phyloP scores from a whole-genome alignment of 164 flowering plant species.

The Dillenia turbinata region DNA sequence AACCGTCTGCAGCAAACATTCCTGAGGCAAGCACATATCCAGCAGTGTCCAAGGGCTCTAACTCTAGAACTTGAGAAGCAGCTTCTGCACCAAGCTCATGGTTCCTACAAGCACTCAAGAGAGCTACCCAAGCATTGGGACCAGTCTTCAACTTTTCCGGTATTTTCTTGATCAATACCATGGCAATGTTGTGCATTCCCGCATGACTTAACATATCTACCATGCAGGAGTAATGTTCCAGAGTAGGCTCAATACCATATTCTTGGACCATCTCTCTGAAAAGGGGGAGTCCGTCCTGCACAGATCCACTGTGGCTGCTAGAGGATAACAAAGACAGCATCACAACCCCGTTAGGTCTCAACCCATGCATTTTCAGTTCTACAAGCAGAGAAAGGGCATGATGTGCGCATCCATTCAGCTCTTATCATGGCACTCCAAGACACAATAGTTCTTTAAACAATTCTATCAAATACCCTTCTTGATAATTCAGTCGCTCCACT shows the following conservation, averaged over 20 bases:
- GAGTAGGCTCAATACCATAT: constrained; percentile 29
- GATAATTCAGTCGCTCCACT: constrained; percentile 67
- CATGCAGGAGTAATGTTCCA: constrained; percentile 76
- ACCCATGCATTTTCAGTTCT: constrained; percentile 45
- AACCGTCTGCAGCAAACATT: constrained; percentile 55
- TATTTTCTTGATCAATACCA: constrained; percentile 45
- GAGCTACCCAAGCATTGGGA: constrained; percentile 64
- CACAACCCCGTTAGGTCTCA: constrained; percentile 64
- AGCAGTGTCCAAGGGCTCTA: constrained; percentile 64
- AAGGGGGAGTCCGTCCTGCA: constrained; percentile 57
- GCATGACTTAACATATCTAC: constrained; percentile 80
- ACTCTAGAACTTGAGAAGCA: constrained; percentile 43
- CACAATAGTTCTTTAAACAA: constrained; percentile 44
- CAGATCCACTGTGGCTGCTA: constrained; percentile 79
- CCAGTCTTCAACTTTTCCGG: constrained; percentile 34
- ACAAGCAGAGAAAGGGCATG: constrained; percentile 51
- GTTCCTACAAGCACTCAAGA: constrained; percentile 72
- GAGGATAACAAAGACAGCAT: constrained; percentile 65
- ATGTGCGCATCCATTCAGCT: constrained; percentile 52
- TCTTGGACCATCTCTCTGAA: constrained; percentile 43
- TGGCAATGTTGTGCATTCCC: constrained; percentile 50
- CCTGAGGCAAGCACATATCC: constrained; percentile 68
- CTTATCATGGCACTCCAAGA: constrained; percentile 80
- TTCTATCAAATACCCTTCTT: constrained; percentile 53
- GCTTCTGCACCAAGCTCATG: constrained; percentile 41